phyloP scores from a whole-genome alignment of 495 filamentous ascomycete species.

The Glonium stellatum region DNA sequence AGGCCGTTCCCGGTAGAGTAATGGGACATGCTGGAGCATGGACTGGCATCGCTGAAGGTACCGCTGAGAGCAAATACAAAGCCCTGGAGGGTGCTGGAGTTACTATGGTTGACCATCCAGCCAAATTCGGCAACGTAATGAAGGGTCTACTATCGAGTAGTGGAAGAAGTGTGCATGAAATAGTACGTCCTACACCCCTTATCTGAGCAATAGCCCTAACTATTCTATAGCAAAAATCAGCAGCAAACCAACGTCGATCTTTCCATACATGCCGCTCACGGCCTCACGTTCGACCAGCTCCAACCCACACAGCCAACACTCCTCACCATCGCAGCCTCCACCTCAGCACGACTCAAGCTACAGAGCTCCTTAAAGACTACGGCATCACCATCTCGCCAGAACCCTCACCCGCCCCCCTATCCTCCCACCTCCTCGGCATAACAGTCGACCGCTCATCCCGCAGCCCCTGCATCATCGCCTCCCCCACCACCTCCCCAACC shows the following conservation, averaged over 20 bases:
- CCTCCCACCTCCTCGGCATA: slow-evolving; percentile 50
- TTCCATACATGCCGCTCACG: slow-evolving; percentile 29
- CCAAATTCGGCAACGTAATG: slow-evolving; percentile 70
- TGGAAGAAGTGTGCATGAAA: slow-evolving; percentile 30
- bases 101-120: slow-evolving; percentile 72
- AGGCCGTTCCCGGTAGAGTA: slow-evolving; percentile 58
- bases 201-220: slow-evolving; percentile 1
- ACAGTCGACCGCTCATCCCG: slow-evolving; percentile 57
- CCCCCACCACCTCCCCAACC: slow-evolving; percentile 42
- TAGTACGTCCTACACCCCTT: slow-evolving; percentile 16
- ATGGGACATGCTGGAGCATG: slow-evolving; percentile 91
- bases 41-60: slow-evolving; percentile 58
- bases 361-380: slow-evolving; percentile 51
- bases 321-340: slow-evolving; percentile 55
- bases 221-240: slow-evolving; percentile 19
- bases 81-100: slow-evolving; percentile 64
- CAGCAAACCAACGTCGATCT: slow-evolving; percentile 23
- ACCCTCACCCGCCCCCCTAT: slow-evolving; percentile 32
- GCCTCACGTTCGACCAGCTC: background rate
- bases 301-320: background rate
- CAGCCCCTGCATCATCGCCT: slow-evolving; percentile 62
- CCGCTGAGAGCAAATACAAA: slow-evolving; percentile 57
- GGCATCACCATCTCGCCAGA: slow-evolving; percentile 44
- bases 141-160: slow-evolving; percentile 46
- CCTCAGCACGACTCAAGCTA: slow-evolving; percentile 50